These are phyloP conservation scores for Annona squamosa DNA, from an alignment of 164 flowering plant genomes.

Conservation along the genomic window DNA sequence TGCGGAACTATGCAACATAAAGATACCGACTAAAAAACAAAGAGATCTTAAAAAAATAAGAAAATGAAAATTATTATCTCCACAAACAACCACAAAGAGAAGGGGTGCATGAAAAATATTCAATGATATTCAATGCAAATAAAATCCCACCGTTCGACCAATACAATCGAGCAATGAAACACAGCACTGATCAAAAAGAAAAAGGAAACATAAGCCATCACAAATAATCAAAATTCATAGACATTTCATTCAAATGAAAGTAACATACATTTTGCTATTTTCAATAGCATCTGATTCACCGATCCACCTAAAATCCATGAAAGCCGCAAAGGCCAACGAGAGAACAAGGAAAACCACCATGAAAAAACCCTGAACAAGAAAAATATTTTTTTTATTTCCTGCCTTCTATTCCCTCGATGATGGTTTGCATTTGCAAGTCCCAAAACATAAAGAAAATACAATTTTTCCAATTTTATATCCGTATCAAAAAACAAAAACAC, in stretches of 20 bases:
- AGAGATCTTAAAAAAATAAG: not conserved
- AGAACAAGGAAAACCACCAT: too few relatives aligned
- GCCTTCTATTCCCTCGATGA: not conserved
- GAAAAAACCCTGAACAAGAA: not conserved
- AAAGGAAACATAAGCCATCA: too few relatives aligned
- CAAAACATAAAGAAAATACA: not conserved
- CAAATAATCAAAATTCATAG: too few relatives aligned
- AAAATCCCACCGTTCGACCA: not conserved
- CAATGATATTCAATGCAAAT: not conserved
- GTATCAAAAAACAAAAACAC: conserved; percentile 2
- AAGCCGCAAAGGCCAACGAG: too few relatives aligned
- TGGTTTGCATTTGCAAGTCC: not conserved
- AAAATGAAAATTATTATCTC: not conserved
- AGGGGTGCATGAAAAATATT: not conserved
- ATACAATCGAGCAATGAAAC: too few relatives aligned
- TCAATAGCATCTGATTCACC: too few relatives aligned
- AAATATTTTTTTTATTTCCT: too few relatives aligned
- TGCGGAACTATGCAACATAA: not conserved
- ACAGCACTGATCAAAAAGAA: too few relatives aligned
- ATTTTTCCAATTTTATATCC: not conserved
- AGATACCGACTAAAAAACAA: not conserved
- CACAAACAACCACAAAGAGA: not conserved
- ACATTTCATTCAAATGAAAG: too few relatives aligned
- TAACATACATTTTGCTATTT: too few relatives aligned
- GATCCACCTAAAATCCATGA: too few relatives aligned